Percentiles rank a stretch among this genome's conserved stretches.
These are phyloP conservation scores for Aspergillus sclerotialis DNA, from an alignment of 2,329 filamentous ascomycete species.

Conservation along the genomic window DNA sequence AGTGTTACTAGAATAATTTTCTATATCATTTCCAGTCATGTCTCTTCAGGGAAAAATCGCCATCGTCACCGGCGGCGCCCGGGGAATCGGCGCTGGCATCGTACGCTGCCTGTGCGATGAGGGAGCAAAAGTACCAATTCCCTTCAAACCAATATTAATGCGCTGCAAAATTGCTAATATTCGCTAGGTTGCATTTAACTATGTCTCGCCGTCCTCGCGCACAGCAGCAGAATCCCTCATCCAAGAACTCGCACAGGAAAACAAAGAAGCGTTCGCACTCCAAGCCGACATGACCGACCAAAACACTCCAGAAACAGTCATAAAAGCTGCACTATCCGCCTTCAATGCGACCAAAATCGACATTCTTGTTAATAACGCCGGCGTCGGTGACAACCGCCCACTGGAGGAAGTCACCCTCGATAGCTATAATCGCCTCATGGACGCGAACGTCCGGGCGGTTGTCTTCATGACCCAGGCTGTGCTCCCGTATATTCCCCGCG, in stretches of 20 bases:
- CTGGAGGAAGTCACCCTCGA: conserved; percentile 11
- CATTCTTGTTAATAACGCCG: conserved; percentile 10
- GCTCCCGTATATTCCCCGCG: conserved; percentile 1
- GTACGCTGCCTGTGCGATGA: conserved; percentile 43
- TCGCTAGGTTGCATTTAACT: conserved; percentile 12
- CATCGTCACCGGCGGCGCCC: conserved; percentile 45
- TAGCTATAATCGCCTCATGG: conserved; percentile 9
- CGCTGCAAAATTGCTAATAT: too few species aligned
- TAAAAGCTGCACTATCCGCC: conserved; percentile 5
- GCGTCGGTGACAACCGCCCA: conserved; percentile 6
- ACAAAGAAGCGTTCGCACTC: background rate
- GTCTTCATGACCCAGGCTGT: background rate
- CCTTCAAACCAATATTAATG: conserved; percentile 2
- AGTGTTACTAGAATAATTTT: too few species aligned
- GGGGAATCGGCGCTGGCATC: conserved; percentile 45
- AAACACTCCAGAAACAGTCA: conserved; percentile 3
- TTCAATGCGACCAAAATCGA: conserved; percentile 5
- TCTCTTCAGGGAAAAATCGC: conserved; percentile 29
- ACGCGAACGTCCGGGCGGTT: conserved; percentile 5
- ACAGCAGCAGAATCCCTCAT: conserved; percentile 4
- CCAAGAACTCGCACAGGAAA: background rate
- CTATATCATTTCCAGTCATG: too few species aligned
- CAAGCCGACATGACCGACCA: conserved; percentile 4
- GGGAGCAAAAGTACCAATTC: conserved; percentile 35
- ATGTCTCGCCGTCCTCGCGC: conserved; percentile 9